phyloP scores from a whole-genome alignment of 2,329 filamentous ascomycete species.

The Parafenestella ontariensis region DNA sequence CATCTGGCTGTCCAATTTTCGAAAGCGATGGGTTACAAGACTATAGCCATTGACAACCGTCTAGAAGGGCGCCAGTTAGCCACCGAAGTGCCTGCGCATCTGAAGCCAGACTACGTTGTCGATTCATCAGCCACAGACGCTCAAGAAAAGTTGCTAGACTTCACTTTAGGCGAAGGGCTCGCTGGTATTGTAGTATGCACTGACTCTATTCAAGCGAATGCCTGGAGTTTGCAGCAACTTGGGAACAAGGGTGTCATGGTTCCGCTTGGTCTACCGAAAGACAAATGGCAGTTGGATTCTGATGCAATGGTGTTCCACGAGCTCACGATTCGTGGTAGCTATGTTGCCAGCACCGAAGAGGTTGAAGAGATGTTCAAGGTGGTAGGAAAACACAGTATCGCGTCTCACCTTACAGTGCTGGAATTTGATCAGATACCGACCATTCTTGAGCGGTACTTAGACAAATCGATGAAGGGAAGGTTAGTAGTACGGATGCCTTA shows the following conservation, averaged over 20 bases:
- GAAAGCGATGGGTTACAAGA: constrained; percentile 32
- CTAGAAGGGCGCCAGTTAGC: constrained; percentile 29
- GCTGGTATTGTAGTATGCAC: constrained; percentile 37
- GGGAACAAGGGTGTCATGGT: constrained; percentile 33
- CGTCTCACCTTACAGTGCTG: constrained; percentile 31
- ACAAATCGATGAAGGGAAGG: constrained; percentile 32
- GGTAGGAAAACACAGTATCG: constrained; percentile 26
- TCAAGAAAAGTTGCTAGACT: constrained; percentile 18
- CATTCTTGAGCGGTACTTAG: constrained; percentile 25
- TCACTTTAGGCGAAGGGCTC: constrained; percentile 30
- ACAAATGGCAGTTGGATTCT: constrained; percentile 35
- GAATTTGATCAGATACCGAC: constrained; percentile 29
- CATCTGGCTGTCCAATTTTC: constrained; percentile 78
- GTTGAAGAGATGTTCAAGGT: constrained; percentile 33
- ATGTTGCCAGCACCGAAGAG: constrained; percentile 32
- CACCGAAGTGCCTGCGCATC: constrained; percentile 17
- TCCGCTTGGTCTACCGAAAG: constrained; percentile 31
- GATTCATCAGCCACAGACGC: constrained; percentile 20
- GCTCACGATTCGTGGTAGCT: constrained; percentile 32
- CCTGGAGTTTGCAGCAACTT: constrained; percentile 33
- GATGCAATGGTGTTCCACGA: constrained; percentile 34
- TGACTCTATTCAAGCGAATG: constrained; percentile 29
- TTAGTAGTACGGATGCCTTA: constrained; percentile 18
- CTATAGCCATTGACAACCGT: constrained; percentile 35
- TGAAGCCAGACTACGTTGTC: constrained; percentile 29